These are phyloP conservation scores for Colletotrichum tanaceti DNA, from an alignment of 2,329 filamentous ascomycete species.

Conservation along the genomic window DNA sequence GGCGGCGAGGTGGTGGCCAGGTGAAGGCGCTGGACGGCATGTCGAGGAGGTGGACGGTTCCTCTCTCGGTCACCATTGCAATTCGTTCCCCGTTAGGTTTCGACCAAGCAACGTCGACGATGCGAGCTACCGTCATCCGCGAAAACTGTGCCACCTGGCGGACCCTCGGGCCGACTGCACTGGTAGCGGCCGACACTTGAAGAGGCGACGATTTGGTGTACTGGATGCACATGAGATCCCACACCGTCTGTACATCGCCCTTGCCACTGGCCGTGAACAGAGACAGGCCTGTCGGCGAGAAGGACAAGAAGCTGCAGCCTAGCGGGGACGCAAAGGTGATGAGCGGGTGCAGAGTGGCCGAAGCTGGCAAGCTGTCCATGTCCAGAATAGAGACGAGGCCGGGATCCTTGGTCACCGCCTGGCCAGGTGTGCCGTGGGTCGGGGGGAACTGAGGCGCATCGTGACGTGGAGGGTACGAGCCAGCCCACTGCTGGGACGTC, in stretches of 20 bases:
- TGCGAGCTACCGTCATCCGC: conserved; percentile 89
- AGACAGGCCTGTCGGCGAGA: conserved; percentile 78
- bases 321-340: conserved; percentile 77
- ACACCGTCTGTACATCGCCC: conserved; percentile 84
- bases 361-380: conserved; percentile 68
- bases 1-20: conserved; percentile 81
- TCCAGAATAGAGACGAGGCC: conserved; percentile 82
- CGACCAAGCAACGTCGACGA: conserved; percentile 91
- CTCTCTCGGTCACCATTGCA: conserved; percentile 91
- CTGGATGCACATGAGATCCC: conserved; percentile 79
- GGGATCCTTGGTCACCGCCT: conserved; percentile 71
- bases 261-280: conserved; percentile 85
- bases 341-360: conserved; percentile 68
- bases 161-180: conserved; percentile 68
- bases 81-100: conserved; percentile 82
- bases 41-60: conserved; percentile 94
- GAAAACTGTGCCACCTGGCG: conserved; percentile 90
- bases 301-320: conserved; percentile 84
- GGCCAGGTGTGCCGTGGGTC: conserved; percentile 74
- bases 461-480: conserved; percentile 56
- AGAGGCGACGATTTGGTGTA: conserved; percentile 71
- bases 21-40: conserved; percentile 84
- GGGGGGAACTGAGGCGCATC: conserved; percentile 75
- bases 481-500: conserved; percentile 61
- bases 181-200: conserved; percentile 60